Conservation (phyloP, 352 stramenopile species). For the Globisporangium paddicum region DNA sequence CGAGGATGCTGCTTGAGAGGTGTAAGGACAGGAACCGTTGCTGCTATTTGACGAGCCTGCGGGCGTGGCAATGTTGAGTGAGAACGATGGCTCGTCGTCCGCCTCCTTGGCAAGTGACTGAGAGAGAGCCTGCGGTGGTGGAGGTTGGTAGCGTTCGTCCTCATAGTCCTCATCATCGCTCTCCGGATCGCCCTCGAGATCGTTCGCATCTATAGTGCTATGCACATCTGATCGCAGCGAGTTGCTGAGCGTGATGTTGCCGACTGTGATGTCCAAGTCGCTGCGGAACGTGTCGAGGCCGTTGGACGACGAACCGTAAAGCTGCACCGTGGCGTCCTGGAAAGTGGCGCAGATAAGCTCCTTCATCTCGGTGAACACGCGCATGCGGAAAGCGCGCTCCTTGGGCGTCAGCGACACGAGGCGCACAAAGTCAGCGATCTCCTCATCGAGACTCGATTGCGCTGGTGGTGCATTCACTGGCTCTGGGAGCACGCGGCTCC, state of each 20-base stretch:
- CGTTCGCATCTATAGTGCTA: background rate
- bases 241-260: slow-evolving; percentile 33
- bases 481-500: background rate
- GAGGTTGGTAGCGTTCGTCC: slow-evolving; percentile 5
- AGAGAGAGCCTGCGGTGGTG: background rate
- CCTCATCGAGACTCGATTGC: slow-evolving; percentile 21
- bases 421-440: slow-evolving; percentile 40
- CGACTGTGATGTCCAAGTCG: slow-evolving; percentile 69
- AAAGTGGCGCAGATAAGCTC: slow-evolving; percentile 38
- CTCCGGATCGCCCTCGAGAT: slow-evolving; percentile 3
- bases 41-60: slow-evolving; percentile 2
- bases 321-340: slow-evolving; percentile 35
- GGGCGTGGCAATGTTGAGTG: slow-evolving; percentile 50
- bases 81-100: slow-evolving; percentile 52
- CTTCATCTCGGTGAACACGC: slow-evolving; percentile 41
- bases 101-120: background rate
- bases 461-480: background rate
- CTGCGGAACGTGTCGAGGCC: slow-evolving; percentile 71
- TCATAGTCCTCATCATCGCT: slow-evolving; percentile 14
- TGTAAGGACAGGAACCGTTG: background rate
- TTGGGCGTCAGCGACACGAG: slow-evolving; percentile 38
- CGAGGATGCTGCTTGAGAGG: background rate
- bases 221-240: slow-evolving; percentile 15
- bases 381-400: slow-evolving; percentile 33
- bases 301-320: slow-evolving; percentile 71